phyloP scores from a whole-genome alignment of 176 grass and related monocot species.

The Tillandsia leiboldiana region DNA sequence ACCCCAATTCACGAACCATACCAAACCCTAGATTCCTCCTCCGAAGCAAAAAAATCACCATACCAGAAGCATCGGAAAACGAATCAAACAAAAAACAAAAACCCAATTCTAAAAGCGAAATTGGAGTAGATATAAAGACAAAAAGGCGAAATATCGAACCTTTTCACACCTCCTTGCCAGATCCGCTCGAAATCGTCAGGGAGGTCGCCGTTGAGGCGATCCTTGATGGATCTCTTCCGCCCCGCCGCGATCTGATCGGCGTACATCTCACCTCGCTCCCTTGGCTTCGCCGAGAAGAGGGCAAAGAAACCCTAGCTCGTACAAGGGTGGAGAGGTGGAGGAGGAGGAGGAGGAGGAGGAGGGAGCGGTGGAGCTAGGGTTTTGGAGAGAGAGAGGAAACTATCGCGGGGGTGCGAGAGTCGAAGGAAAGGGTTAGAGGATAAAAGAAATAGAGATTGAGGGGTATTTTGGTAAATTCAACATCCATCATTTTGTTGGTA shows the following conservation, averaged over 20 bases:
- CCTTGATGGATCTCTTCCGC: conserved; percentile 34
- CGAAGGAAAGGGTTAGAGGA: background rate
- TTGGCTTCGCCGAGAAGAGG: background rate
- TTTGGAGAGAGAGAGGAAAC: background rate
- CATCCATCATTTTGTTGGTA: background rate
- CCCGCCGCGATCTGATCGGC: conserved; percentile 38
- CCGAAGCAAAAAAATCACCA: no score
- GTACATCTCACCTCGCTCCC: conserved; percentile 33
- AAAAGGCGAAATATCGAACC: conserved; percentile 11
- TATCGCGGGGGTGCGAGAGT: background rate
- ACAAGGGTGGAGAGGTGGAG: background rate
- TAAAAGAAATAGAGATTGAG: background rate
- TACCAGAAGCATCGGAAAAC: background rate
- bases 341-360: background rate
- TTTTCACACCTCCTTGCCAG: conserved; percentile 18
- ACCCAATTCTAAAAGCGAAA: background rate
- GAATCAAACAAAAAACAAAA: background rate
- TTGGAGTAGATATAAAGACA: background rate
- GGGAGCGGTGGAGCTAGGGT: background rate
- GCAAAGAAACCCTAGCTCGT: no score
- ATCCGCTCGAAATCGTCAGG: conserved; percentile 12
- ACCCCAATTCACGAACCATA: no score
- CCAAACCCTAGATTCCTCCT: no score
- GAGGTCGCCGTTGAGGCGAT: conserved; percentile 28
- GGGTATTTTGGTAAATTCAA: background rate